Base-by-base conservation (phyloP, 139 green algal genomes). In the Pseudopediastrum boryanum region DNA sequence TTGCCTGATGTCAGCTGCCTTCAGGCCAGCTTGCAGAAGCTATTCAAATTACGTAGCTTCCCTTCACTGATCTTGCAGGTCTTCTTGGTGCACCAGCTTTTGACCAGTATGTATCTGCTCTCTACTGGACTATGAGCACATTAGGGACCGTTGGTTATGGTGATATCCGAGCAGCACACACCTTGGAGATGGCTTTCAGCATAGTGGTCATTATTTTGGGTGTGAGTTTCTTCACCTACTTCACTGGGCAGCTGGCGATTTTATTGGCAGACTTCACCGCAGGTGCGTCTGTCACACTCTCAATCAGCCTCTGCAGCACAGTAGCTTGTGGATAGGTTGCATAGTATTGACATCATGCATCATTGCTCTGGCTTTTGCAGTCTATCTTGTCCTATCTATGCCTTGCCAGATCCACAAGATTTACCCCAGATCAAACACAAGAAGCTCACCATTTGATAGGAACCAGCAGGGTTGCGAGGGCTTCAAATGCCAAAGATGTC, bases 171-270 rank as follows among this genome's bases (percentile, higher is more conserved):
- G 54, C 54, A 25, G 7, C 10, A 25, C 31, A 64, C 54, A 6
- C 54, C n/a, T 27, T 6, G 5, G 54, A 64, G 54, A 64, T 65
- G 27, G 25, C 75, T 21, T 35, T 51, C 12, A 52, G 59, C 46
- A 79, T 85, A 29, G 23, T 66, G 8, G 75, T 59, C 71, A 85
- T 85, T 51, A 23, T 85, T 25, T 21, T 81, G 23, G 80, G 80
- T n/a, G 62, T 85, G 25, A 81, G 71, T 5, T 44, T 80, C 27
- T 85, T 85, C 68, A 72, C 80, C 29, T 85, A 81, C 48, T 19
- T 65, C 5, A 65, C 66, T 50, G 44, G 46, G 8, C n/a, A 38
- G 10, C 12, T 64, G 71, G 52, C 48, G 48, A 19, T 58, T 16
- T 19, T 58, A 19, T 16, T 19, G 48, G 48, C 48, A 16, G 48